Evolutionary conservation across 2,329 filamentous ascomycete species (phyloP), one percentile per base, ranked within the genome.

Genomic region (Polytolypa hystricis): DNA sequence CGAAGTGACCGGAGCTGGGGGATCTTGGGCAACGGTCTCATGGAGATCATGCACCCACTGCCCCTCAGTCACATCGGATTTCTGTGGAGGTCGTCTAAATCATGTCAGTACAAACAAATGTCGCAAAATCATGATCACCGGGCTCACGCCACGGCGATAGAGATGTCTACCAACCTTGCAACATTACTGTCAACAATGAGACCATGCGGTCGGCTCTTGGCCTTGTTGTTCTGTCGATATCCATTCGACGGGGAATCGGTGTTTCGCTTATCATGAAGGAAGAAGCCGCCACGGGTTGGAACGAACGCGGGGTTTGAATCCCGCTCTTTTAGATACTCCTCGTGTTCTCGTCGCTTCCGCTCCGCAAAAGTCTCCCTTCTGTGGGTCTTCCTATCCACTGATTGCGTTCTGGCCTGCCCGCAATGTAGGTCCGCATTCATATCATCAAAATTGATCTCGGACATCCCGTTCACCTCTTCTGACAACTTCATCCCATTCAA

Each of bases 11-110:
- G 52, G 44, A 14, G 48, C 49, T 15, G 61, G 55, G 38, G 48
- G 46, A 35, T 62, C 58, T 42, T 55, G 50, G 41, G 55, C 62
- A 44, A 73, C 58, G 3, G 67, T 71, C 46, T 93, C 84, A 60
- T 96, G 91, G 63, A 96, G 84, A 58, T 98, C 91, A 58, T 98
- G 91, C 46, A 84, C 77, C 91, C 91, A 96, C 30, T 75, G 81
- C 14, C 75, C 77, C 56, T 77, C 83, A 16, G 77, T 80, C 11
- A 78, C 62, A 49, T 70, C 68, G 10, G 59, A 44, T 37, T 62
- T 59, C 30, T 60, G 58, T 8, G 48, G 52, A 37, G 58, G 52
- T 42, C 60, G 53, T 45, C 67, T 70, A 33, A 19, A 27, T 11
- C 31, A 4, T 30, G 20, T 48, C 11, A 43, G 42, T 19, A 30